These are phyloP conservation scores for Malus hybrid DNA, from an alignment of 331 rosid genomes.

Conservation along the genomic window DNA sequence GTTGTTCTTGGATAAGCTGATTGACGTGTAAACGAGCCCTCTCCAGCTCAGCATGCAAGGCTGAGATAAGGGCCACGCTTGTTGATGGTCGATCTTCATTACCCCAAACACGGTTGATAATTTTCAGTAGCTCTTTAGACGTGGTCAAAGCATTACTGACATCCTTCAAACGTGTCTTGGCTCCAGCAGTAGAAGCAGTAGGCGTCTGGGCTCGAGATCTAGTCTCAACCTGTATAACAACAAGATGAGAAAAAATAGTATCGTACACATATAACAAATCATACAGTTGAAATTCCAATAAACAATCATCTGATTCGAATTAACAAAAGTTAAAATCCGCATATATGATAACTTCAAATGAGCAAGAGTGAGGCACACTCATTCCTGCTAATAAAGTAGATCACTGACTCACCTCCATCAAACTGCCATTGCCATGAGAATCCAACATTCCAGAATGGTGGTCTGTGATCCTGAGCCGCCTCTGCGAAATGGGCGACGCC, in stretches of 20 bases:
- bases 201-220: constrained; percentile 80
- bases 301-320: neutral
- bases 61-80: constrained; percentile 84
- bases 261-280: neutral
- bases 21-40: constrained; percentile 90
- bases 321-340: neutral
- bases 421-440: constrained; percentile 69
- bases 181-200: constrained; percentile 50
- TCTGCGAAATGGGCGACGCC: constrained; percentile 65
- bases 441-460: constrained; percentile 56
- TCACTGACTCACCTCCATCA: constrained; percentile 67
- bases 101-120: constrained; percentile 89
- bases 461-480: constrained; percentile 42
- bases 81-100: constrained; percentile 88
- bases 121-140: constrained; percentile 87
- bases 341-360: neutral
- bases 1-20: constrained; percentile 87
- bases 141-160: constrained; percentile 84
- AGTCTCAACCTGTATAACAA: constrained; percentile 38
- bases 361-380: neutral
- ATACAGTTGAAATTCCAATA: neutral
- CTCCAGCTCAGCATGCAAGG: constrained; percentile 90
- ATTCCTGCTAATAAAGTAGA: neutral
- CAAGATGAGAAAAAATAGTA: neutral
- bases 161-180: constrained; percentile 72